Conservation (phyloP, 163 green algal species). For the Prototheca wickerhamii region DNA sequence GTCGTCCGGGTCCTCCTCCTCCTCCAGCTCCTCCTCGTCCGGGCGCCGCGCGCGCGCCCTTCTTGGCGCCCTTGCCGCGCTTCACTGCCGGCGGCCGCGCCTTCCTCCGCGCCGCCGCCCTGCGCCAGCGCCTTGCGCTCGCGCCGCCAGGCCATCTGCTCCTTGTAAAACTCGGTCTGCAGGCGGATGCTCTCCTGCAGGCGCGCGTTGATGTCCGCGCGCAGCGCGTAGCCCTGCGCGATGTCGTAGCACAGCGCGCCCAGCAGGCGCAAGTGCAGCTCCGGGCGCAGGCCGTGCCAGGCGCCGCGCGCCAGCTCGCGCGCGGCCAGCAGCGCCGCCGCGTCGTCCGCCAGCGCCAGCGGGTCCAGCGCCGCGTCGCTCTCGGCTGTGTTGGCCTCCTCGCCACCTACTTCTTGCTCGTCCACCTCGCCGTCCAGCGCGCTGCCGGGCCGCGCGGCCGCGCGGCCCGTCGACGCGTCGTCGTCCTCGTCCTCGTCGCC, state of each 20-base stretch:
- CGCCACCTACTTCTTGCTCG: not conserved
- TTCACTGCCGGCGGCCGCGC: too few relatives aligned
- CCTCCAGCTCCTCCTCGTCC: conserved; percentile 23
- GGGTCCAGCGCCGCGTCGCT: too few relatives aligned
- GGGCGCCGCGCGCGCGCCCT: not conserved
- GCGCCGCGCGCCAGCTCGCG: conserved; percentile 21
- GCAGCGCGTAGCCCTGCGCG: conserved; percentile 35
- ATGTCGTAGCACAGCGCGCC: conserved; percentile 60
- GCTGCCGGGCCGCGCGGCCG: too few relatives aligned
- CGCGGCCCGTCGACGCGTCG: not conserved
- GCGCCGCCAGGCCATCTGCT: conserved; percentile 4
- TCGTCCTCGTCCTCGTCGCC: not conserved
- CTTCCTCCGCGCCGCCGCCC: not conserved
- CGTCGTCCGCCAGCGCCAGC: conserved; percentile 22
- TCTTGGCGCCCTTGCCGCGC: conserved; percentile 4
- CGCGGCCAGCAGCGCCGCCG: conserved; percentile 36
- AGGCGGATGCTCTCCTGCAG: conserved; percentile 22
- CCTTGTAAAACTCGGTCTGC: conserved; percentile 9
- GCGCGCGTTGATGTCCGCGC: conserved; percentile 36
- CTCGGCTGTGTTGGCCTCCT: conserved; percentile 3
- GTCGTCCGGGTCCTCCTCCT: conserved; percentile 2
- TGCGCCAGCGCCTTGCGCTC: conserved; percentile 9
- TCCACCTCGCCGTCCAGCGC: too few relatives aligned
- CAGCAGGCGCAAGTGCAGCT: conserved; percentile 57
- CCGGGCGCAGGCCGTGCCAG: conserved; percentile 36